phyloP scores from a whole-genome alignment of 768 basidiomycete genomes.

The Hypholoma fasciculare region DNA sequence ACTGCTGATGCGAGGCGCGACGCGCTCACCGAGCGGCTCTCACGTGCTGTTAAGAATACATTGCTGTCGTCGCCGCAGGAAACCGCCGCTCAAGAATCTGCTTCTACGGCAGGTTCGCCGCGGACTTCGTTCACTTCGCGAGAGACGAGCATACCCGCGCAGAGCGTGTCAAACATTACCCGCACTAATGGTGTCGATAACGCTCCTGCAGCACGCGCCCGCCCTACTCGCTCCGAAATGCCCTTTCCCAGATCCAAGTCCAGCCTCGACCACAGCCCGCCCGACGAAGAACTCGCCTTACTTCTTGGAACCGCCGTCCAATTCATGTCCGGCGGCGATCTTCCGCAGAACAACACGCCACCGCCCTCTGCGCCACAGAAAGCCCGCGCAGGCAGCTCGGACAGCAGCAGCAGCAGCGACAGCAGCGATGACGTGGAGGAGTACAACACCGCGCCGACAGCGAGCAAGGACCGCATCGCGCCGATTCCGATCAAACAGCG shows the following conservation, averaged over 20 bases:
- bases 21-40: constrained; percentile 41
- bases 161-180: constrained; percentile 8
- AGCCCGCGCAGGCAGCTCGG: neutral
- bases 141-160: constrained; percentile 8
- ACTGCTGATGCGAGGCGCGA: constrained; percentile 32
- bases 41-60: constrained; percentile 33
- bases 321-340: constrained; percentile 31
- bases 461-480: constrained; percentile 33
- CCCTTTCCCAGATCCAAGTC: constrained; percentile 1
- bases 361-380: neutral
- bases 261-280: constrained; percentile 26
- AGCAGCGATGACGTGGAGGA: constrained; percentile 26
- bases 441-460: neutral
- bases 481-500: constrained; percentile 63
- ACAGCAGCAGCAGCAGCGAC: constrained; percentile 16
- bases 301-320: constrained; percentile 43
- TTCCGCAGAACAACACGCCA: neutral
- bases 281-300: constrained; percentile 41
- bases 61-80: constrained; percentile 10
- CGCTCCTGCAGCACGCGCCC: neutral
- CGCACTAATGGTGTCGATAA: neutral
- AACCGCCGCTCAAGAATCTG: neutral
- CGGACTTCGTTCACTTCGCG: constrained; percentile 4
- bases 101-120: constrained; percentile 1
- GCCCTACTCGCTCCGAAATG: constrained; percentile 5